A percentile compares a stretch with the other conserved stretches of the same genome.
These are phyloP conservation scores for Allium cepa DNA, from an alignment of 106 monocot species.

Conservation along the genomic window DNA sequence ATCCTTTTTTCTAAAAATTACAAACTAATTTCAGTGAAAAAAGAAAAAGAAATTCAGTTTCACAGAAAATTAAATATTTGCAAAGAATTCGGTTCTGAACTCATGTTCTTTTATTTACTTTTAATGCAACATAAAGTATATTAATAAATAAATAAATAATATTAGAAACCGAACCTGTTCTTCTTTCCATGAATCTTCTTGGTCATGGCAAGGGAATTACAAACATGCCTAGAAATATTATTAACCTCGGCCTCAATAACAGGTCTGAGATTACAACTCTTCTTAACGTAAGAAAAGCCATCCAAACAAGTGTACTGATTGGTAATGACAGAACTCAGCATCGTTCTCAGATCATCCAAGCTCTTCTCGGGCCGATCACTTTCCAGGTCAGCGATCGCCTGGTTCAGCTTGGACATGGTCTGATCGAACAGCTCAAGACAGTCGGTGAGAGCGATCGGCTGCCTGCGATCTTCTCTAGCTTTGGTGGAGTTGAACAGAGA, in stretches of 20 bases:
- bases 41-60: too few species aligned
- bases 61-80: too few species aligned
- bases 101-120: not conserved
- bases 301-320: constrained; percentile 89
- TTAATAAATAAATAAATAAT: too few species aligned
- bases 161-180: not conserved
- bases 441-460: constrained; percentile 53
- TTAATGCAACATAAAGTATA: too few species aligned
- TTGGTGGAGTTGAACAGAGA: constrained; percentile 16
- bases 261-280: constrained; percentile 13
- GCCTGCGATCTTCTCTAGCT: constrained; percentile 12
- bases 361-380: not conserved
- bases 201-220: constrained; percentile 74
- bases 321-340: constrained; percentile 75
- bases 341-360: constrained; percentile 37
- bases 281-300: constrained; percentile 44
- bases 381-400: constrained; percentile 23
- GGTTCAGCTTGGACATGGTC: constrained; percentile 45
- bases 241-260: constrained; percentile 23
- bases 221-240: constrained; percentile 44
- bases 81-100: not conserved
- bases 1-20: too few species aligned
- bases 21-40: too few species aligned
- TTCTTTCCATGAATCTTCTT: constrained; percentile 34
- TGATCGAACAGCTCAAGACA: constrained; percentile 70